Percentiles rank a stretch among this genome's conserved stretches.
Conservation (phyloP, 2,329 filamentous ascomycete species). For the Calonectria crousiana region DNA sequence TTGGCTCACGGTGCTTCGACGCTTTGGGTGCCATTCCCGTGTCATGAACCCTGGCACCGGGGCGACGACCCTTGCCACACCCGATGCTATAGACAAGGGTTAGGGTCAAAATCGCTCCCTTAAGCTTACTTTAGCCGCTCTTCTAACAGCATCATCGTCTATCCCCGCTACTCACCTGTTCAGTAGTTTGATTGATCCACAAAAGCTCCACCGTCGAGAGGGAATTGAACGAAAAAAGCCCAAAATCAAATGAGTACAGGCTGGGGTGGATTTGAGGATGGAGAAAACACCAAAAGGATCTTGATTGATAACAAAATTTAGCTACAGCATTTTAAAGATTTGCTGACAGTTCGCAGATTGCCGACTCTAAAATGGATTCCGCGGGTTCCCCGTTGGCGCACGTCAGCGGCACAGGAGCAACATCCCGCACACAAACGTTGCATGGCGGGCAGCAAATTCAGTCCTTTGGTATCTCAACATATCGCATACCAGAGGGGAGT, state of each 20-base stretch:
- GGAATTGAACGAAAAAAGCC: no score
- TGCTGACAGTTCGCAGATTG: neutral
- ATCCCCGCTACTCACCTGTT: neutral
- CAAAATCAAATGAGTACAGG: neutral
- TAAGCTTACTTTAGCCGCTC: constrained; percentile 1
- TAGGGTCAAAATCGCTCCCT: neutral
- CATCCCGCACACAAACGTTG: neutral
- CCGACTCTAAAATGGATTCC: neutral
- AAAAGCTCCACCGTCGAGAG: neutral
- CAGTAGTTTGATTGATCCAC: neutral
- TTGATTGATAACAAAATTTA: neutral
- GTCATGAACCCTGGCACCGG: neutral
- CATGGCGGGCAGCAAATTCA: neutral
- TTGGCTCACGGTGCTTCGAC: neutral
- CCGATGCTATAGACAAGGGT: neutral
- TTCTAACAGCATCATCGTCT: neutral
- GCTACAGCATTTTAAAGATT: neutral
- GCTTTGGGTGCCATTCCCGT: neutral
- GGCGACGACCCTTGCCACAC: neutral
- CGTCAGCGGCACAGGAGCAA: neutral
- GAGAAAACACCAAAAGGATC: neutral
- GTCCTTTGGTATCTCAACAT: neutral
- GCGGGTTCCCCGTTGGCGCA: neutral
- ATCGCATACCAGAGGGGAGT: no score
- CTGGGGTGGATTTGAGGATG: neutral